These are phyloP conservation scores for Citrullus amarus DNA, from an alignment of 306 rosid species.

Conservation along the genomic window DNA sequence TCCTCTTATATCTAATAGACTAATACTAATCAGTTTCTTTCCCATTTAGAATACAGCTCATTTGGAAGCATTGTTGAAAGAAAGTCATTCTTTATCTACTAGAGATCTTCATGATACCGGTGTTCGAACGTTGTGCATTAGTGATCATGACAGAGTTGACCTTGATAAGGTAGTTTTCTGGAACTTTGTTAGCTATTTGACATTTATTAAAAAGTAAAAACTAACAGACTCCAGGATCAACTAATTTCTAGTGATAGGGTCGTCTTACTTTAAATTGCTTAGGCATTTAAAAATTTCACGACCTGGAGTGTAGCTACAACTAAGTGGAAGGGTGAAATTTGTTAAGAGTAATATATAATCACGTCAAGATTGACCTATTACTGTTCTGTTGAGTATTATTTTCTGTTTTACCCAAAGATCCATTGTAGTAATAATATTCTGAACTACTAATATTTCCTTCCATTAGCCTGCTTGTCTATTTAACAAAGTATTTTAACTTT, in stretches of 20 bases:
- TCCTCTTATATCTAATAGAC: neutral
- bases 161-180: slow-evolving; percentile 58
- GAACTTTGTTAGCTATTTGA: neutral
- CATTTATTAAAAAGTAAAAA: neutral
- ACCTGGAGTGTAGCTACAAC: neutral
- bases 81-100: slow-evolving; percentile 42
- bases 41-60: slow-evolving; percentile 50
- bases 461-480: neutral
- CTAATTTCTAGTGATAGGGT: neutral
- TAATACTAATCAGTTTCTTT: neutral
- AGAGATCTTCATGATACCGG: slow-evolving; percentile 63
- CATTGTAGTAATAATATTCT: neutral
- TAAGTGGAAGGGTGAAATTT: neutral
- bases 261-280: neutral
- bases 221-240: neutral
- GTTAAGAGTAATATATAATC: neutral
- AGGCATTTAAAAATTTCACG: neutral
- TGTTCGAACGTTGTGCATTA: slow-evolving; percentile 75
- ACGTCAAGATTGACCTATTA: neutral
- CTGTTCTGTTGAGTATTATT: neutral
- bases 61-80: slow-evolving; percentile 61
- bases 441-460: neutral
- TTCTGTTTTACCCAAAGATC: neutral
- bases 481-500: neutral
- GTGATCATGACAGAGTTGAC: slow-evolving; percentile 37